phyloP scores from a whole-genome alignment of 2,329 filamentous ascomycete genomes.

The Zelopaecilomyces penicillatus region DNA sequence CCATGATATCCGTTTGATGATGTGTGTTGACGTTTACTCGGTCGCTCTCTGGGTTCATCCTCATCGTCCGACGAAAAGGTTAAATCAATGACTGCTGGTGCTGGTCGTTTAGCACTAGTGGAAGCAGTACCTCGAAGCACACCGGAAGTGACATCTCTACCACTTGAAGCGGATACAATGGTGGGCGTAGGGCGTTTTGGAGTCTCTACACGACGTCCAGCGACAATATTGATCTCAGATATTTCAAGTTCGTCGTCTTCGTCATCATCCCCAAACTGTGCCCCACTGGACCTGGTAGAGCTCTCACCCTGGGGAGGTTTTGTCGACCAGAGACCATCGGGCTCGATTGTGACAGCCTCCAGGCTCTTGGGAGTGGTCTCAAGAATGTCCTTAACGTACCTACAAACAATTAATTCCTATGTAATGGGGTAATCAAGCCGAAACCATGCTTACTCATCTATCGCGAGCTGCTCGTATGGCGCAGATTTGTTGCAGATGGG shows the following conservation, averaged over 20 bases:
- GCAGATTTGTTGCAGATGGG: slow-evolving; percentile 83
- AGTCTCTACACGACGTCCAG: slow-evolving; percentile 27
- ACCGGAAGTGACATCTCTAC: slow-evolving; percentile 26
- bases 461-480: slow-evolving; percentile 70
- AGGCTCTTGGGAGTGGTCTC: slow-evolving; percentile 58
- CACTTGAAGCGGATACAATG: slow-evolving; percentile 30
- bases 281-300: slow-evolving; percentile 18
- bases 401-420: slow-evolving; percentile 20
- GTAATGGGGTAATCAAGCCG: background rate
- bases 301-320: slow-evolving; percentile 27
- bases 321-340: slow-evolving; percentile 66
- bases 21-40: slow-evolving; percentile 38
- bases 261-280: slow-evolving; percentile 25
- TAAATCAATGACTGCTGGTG: slow-evolving; percentile 49
- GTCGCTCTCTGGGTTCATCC: slow-evolving; percentile 31
- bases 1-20: slow-evolving; percentile 16
- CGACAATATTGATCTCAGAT: slow-evolving; percentile 32
- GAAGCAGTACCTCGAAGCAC: slow-evolving; percentile 26
- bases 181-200: slow-evolving; percentile 28
- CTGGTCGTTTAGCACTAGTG: slow-evolving; percentile 39
- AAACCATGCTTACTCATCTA: slow-evolving; percentile 63
- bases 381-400: slow-evolving; percentile 83
- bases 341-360: slow-evolving; percentile 86
- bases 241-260: slow-evolving; percentile 43
- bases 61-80: slow-evolving; percentile 50